Base-by-base conservation (phyloP, 108 stramenopile species). In the Pinguiococcus pyrenoidosus region DNA sequence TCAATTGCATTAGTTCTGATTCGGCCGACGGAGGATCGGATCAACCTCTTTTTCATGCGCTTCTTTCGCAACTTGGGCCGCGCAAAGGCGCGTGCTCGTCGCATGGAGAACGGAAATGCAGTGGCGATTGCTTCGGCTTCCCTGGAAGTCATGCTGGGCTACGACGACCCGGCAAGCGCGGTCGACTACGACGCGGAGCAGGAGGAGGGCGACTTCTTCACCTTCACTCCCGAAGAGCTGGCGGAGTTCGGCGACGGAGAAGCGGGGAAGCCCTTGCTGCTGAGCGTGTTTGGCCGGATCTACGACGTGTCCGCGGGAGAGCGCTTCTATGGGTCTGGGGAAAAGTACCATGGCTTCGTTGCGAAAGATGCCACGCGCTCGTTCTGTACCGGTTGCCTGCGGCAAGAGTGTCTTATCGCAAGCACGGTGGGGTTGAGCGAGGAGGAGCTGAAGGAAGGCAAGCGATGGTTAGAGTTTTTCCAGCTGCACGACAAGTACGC, bases 401-500 rank as follows among this genome's bases (percentile, higher is more conserved):
- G 59, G 20, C 59, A 61, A 1, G 62, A 62, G 25, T 72, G 74
- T 56, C 56, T 66, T 59, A 57, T 69, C 52, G 26, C 59, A 36
- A 49, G 69, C 12, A 32, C 64, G n/a, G 64, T 71, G 29, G 74
- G 63, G 27, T 65, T 80, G 65, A 52, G 50, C 0, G 67, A 74
- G 8, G 68, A 72, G 46, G 69, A 83, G 51, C 13, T 73, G 13
- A 53, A 72, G 22, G 79, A 83, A 39, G 73, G 68, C 29, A 68
- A 77, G 32, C 57, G 81, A 48, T 83, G 82, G 82, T 28, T 83
- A 25, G 68, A 68, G 27, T 64, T 78, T 35, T 83, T 74, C 56
- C 69, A 83, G 46, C 60, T 74, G 26, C 82, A 83, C 49, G 82
- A 83, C 48, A 80, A 80, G 44, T 83, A 83, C 51, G 56, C 66